phyloP scores from a whole-genome alignment of 208 protist genomes.

The Acanthamoeba lenticulata region DNA sequence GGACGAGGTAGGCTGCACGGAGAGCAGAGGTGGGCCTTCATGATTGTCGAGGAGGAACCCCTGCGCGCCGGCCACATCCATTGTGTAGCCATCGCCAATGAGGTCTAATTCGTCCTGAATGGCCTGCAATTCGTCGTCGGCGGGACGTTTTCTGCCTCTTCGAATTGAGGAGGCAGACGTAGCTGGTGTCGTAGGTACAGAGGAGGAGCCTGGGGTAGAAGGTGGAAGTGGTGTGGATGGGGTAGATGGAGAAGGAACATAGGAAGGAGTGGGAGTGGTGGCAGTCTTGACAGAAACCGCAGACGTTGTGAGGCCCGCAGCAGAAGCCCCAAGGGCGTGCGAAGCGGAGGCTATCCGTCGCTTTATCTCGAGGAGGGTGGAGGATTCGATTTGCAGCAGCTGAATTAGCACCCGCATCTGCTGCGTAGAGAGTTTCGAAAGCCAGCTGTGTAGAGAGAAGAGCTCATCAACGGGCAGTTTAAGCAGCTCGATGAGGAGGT shows the following conservation, averaged over 20 bases:
- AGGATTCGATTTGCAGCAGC: constrained; percentile 76
- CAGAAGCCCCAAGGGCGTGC: neutral
- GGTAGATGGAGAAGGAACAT: constrained; percentile 1
- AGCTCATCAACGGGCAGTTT: constrained; percentile 75
- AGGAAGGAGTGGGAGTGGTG: neutral
- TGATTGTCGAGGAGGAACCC: neutral
- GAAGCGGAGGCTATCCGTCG: constrained; percentile 65
- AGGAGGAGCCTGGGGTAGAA: constrained; percentile 1
- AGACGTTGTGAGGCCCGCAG: neutral
- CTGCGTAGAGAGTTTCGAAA: constrained; percentile 69
- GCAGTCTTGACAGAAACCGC: neutral
- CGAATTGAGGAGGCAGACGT: neutral
- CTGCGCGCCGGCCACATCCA: neutral
- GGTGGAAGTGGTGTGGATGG: neutral
- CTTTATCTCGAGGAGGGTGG: constrained; percentile 74
- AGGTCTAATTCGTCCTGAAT: constrained; percentile 65
- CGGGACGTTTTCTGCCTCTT: constrained; percentile 33
- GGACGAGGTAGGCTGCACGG: neutral
- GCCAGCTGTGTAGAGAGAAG: constrained; percentile 72
- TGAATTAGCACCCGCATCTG: constrained; percentile 71
- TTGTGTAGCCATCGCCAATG: constrained; percentile 45
- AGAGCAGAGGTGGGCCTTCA: neutral
- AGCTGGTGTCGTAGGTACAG: neutral
- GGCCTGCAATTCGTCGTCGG: constrained; percentile 3
- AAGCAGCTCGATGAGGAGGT: constrained; percentile 76